phyloP scores from a whole-genome alignment of 1,284 basidiomycete species.

The Cystobasidium slooffiae region DNA sequence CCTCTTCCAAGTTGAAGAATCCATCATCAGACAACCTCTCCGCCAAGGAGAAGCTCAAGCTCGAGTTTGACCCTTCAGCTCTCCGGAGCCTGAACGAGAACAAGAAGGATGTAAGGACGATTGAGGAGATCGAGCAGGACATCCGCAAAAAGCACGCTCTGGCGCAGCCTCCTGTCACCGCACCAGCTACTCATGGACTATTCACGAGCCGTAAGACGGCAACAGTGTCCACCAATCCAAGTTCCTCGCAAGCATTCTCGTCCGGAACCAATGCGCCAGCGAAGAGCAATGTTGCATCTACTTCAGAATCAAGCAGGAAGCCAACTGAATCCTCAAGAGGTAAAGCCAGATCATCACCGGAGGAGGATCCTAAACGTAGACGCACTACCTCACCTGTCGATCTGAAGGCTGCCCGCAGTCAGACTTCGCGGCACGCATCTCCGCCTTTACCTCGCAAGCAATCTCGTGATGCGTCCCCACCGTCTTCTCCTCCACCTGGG shows the following conservation, averaged over 20 bases:
- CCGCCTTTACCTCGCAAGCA: background rate
- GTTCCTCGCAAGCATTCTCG: background rate
- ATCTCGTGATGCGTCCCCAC: background rate
- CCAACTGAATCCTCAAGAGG: background rate
- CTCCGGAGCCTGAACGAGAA: slow-evolving; percentile 47
- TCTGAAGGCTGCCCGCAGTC: background rate
- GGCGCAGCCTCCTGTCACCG: background rate
- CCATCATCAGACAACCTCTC: slow-evolving; percentile 13
- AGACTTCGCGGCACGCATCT: background rate
- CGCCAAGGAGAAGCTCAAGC: slow-evolving; percentile 46
- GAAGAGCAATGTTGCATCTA: too few species aligned
- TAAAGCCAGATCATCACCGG: background rate
- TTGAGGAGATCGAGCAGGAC: slow-evolving; percentile 53
- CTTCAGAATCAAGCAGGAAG: background rate
- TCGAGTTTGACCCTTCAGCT: slow-evolving; percentile 45
- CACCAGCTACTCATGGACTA: slow-evolving; percentile 8
- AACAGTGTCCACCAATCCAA: background rate
- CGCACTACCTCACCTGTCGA: background rate
- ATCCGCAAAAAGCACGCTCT: slow-evolving; percentile 29
- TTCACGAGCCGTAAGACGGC: slow-evolving; percentile 14
- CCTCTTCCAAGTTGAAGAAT: background rate
- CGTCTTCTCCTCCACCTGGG: background rate
- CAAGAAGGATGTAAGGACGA: slow-evolving; percentile 51
- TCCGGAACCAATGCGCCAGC: background rate
- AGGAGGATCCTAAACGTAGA: background rate